These are phyloP conservation scores for Penicillium brasilianum DNA, from an alignment of 2,329 filamentous ascomycete genomes.

Conservation along the genomic window DNA sequence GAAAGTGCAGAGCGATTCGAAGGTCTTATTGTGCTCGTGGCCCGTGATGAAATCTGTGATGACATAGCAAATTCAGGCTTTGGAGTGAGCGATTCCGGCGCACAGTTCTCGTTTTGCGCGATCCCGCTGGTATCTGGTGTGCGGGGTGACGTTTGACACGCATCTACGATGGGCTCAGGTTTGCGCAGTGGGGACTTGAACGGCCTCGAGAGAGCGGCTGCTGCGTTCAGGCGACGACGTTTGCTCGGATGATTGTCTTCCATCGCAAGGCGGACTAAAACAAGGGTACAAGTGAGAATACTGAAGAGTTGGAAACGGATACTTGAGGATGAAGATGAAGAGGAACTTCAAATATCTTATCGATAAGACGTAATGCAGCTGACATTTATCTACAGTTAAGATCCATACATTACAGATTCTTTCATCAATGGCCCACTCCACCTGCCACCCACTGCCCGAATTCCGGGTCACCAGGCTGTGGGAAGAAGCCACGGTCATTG, in stretches of 20 bases:
- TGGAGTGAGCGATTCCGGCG: neutral
- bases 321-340: neutral
- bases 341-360: constrained; percentile 19
- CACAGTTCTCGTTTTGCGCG: neutral
- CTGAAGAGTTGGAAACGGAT: neutral
- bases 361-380: constrained; percentile 21
- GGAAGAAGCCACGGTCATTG: constrained; percentile 64
- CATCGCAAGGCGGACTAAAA: constrained; percentile 18
- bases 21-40: constrained; percentile 11
- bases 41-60: constrained; percentile 13
- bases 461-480: constrained; percentile 69
- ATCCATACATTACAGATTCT: constrained; percentile 16
- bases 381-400: constrained; percentile 22
- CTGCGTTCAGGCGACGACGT: constrained; percentile 66
- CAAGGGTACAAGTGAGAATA: neutral
- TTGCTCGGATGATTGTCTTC: constrained; percentile 54
- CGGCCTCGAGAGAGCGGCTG: constrained; percentile 67
- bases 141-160: constrained; percentile 12
- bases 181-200: constrained; percentile 73
- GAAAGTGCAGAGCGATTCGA: constrained; percentile 14
- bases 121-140: constrained; percentile 8
- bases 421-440: constrained; percentile 61
- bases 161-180: constrained; percentile 32
- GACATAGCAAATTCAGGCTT: constrained; percentile 9
- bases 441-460: constrained; percentile 71